Evolutionary conservation across 2,329 filamentous ascomycete species (phyloP).

Genomic region (Epichloe brachyelytri): DNA sequence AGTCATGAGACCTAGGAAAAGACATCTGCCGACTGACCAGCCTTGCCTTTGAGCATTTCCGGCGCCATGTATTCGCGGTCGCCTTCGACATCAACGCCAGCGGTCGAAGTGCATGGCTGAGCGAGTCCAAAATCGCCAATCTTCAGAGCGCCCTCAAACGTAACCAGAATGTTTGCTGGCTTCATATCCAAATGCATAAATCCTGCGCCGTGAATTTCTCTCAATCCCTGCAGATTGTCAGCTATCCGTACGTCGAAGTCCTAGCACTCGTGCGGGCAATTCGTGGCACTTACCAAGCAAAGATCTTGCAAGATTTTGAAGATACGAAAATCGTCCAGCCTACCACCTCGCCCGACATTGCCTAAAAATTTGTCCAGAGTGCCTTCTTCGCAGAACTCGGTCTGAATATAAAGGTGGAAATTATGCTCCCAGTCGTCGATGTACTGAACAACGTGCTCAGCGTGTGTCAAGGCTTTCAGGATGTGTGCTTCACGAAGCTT

Average conservation of each 20-base stretch:
- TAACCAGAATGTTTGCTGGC: conserved; percentile 72
- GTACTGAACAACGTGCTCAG: conserved; percentile 76
- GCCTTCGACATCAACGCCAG: conserved; percentile 76
- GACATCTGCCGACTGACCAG: conserved; percentile 83
- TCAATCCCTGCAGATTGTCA: conserved; percentile 51
- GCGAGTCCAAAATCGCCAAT: conserved; percentile 83
- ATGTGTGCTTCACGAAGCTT: conserved; percentile 77
- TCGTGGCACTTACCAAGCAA: conserved; percentile 50
- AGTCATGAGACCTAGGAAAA: conserved; percentile 93
- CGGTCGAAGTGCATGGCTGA: conserved; percentile 60
- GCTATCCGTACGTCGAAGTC: not conserved
- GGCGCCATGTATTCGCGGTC: conserved; percentile 94
- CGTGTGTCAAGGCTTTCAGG: conserved; percentile 61
- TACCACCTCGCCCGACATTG: conserved; percentile 69
- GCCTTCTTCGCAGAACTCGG: conserved; percentile 91
- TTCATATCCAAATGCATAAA: conserved; percentile 81
- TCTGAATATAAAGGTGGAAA: conserved; percentile 86
- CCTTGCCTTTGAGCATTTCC: conserved; percentile 75
- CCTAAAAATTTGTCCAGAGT: conserved; percentile 76
- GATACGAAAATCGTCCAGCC: conserved; percentile 92
- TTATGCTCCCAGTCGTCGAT: conserved; percentile 81
- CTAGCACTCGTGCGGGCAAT: not conserved
- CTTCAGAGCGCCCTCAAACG: conserved; percentile 69
- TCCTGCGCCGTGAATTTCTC: conserved; percentile 77
- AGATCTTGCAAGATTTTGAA: conserved; percentile 95